These are phyloP conservation scores for Citrus sp. DNA, from an alignment of 345 rosid species.

Conservation along the genomic window DNA sequence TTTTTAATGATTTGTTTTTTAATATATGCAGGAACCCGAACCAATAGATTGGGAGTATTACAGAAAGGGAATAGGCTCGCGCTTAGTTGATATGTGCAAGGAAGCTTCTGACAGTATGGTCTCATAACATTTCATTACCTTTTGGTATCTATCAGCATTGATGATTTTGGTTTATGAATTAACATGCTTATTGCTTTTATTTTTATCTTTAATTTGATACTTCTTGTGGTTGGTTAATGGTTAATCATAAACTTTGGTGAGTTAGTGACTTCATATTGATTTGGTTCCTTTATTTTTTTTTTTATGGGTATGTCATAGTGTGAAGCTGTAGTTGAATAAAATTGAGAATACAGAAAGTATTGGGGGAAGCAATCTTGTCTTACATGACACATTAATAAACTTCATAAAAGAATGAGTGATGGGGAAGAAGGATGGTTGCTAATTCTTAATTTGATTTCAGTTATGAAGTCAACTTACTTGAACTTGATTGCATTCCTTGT, in stretches of 20 bases:
- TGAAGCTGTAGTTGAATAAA: no score
- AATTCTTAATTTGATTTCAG: no score
- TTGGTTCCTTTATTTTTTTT: background rate
- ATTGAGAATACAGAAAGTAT: no score
- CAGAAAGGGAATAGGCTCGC: conserved; percentile 64
- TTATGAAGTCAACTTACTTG: no score
- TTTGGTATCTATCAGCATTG: background rate
- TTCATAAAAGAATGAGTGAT: no score
- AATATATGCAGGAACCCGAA: no score
- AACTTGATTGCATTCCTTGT: no score
- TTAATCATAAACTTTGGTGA: background rate
- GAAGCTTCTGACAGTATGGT: conserved; percentile 75
- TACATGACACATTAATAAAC: no score
- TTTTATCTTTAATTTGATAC: background rate
- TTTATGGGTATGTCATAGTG: background rate
- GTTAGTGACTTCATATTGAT: background rate
- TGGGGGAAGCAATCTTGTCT: no score
- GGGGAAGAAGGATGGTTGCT: no score
- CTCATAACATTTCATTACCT: background rate
- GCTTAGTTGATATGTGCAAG: conserved; percentile 86
- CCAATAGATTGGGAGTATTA: no score
- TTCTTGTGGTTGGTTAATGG: background rate
- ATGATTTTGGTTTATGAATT: background rate
- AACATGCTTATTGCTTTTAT: background rate
- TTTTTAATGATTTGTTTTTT: no score